phyloP scores from a whole-genome alignment of 805 yeast species.

The Peterozyma xylosa region DNA sequence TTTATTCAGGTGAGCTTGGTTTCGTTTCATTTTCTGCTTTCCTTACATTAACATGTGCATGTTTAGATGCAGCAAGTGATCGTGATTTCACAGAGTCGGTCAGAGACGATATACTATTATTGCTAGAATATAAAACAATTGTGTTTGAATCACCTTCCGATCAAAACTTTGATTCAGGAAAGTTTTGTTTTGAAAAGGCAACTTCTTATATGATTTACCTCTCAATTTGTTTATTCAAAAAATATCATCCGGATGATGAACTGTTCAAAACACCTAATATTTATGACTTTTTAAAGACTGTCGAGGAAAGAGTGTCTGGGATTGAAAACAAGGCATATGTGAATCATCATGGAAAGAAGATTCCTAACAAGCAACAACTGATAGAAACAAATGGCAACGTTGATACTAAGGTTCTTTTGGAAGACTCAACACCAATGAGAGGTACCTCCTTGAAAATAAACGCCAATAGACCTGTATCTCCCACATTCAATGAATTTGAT shows the following conservation, averaged over 20 bases:
- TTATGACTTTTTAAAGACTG: constrained; percentile 8
- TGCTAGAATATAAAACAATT: constrained; percentile 4
- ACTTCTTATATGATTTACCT: no score
- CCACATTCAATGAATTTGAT: no score
- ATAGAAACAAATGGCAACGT: no score
- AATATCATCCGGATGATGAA: constrained; percentile 6
- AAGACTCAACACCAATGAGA: no score
- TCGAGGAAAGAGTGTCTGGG: background rate
- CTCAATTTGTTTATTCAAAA: no score
- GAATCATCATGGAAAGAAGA: background rate
- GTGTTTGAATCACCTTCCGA: no score
- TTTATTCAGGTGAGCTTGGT: constrained; percentile 14
- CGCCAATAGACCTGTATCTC: no score
- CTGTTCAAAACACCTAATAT: constrained; percentile 14
- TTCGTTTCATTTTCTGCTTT: constrained; percentile 25
- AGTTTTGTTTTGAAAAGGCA: no score
- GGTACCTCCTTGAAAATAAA: no score
- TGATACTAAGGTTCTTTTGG: no score
- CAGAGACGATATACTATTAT: constrained; percentile 16
- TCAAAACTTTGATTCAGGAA: no score
- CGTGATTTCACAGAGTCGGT: background rate
- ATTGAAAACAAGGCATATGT: background rate
- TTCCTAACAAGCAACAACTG: no score
- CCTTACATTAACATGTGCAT: constrained; percentile 19
- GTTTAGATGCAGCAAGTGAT: constrained; percentile 14